Evolutionary conservation across 768 basidiomycete species (phyloP).

Genomic region (Hortiboletus flavorubellus): DNA sequence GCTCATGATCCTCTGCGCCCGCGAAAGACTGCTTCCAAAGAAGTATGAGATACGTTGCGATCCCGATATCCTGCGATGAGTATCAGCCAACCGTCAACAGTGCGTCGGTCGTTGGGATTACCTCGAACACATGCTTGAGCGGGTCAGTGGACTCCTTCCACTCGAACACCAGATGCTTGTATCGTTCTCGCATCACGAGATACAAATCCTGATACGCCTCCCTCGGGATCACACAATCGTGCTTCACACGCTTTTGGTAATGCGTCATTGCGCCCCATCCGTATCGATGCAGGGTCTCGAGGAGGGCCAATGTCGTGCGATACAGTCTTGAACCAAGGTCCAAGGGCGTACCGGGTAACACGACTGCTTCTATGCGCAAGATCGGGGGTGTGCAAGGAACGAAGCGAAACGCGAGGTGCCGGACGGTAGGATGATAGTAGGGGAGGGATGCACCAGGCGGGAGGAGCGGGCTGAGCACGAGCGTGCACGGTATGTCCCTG

Average conservation of each 20-base stretch:
- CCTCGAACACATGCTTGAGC: conserved; percentile 88
- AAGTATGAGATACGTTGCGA: conserved; percentile 89
- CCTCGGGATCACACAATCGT: conserved; percentile 74
- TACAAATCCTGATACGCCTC: conserved; percentile 90
- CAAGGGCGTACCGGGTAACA: conserved; percentile 43
- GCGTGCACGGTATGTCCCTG: conserved; percentile 30
- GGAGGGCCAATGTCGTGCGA: conserved; percentile 74
- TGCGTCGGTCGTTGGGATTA: conserved; percentile 18
- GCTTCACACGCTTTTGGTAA: conserved; percentile 83
- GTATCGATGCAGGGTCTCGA: conserved; percentile 84
- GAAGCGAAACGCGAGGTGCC: conserved; percentile 80
- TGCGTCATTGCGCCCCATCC: conserved; percentile 80
- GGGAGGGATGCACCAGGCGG: conserved; percentile 52
- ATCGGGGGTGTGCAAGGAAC: conserved; percentile 32
- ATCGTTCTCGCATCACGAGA: conserved; percentile 77
- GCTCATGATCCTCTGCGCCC: background rate
- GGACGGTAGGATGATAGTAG: conserved; percentile 87
- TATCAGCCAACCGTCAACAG: background rate
- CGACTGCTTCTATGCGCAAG: conserved; percentile 21
- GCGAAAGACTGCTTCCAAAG: conserved; percentile 80
- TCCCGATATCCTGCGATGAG: conserved; percentile 76
- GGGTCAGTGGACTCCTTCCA: conserved; percentile 88
- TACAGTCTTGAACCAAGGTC: conserved; percentile 65
- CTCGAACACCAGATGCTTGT: conserved; percentile 68
- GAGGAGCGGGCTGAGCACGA: conserved; percentile 62